Evolutionary conservation across 1,284 basidiomycete genomes (phyloP).

Genomic region (Acaromyces ingoldii): DNA sequence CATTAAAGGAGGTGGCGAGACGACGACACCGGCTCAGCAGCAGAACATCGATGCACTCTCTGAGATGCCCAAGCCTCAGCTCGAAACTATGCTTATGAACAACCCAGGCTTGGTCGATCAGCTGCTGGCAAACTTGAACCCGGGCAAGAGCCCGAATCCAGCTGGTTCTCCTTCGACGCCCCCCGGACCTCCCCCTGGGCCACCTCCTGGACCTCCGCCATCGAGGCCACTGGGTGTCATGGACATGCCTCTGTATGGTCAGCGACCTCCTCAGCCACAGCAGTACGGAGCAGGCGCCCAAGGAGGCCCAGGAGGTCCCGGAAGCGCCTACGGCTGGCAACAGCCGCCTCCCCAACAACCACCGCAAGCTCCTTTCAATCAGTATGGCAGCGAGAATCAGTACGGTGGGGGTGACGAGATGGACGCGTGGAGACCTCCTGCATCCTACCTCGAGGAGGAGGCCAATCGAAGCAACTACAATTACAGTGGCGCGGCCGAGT

Average conservation of each 20-base stretch:
- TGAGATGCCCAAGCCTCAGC: slow-evolving; percentile 3
- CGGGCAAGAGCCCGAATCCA: background rate
- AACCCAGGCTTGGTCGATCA: slow-evolving; percentile 5
- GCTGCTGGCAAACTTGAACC: slow-evolving; percentile 2
- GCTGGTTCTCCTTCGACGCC: too few relatives aligned
- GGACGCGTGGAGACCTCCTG: too few relatives aligned
- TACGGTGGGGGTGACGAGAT: too few relatives aligned
- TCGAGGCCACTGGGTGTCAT: too few relatives aligned
- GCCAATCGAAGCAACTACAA: too few relatives aligned
- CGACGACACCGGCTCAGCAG: too few relatives aligned
- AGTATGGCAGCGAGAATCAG: too few relatives aligned
- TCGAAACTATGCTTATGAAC: slow-evolving; percentile 1
- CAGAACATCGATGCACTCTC: background rate
- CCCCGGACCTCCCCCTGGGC: slow-evolving; percentile 3
- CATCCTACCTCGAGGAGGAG: too few relatives aligned
- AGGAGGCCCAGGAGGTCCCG: background rate
- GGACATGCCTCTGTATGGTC: background rate
- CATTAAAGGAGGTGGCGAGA: too few relatives aligned
- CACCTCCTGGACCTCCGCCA: slow-evolving; percentile 7
- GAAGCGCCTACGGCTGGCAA: background rate
- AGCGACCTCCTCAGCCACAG: background rate
- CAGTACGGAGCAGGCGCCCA: background rate
- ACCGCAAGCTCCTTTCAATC: too few relatives aligned
- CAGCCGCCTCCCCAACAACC: too few relatives aligned
- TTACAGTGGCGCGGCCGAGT: too few relatives aligned